Base-by-base conservation (phyloP, 352 stramenopile genomes). In the Pythium aristosporum region DNA sequence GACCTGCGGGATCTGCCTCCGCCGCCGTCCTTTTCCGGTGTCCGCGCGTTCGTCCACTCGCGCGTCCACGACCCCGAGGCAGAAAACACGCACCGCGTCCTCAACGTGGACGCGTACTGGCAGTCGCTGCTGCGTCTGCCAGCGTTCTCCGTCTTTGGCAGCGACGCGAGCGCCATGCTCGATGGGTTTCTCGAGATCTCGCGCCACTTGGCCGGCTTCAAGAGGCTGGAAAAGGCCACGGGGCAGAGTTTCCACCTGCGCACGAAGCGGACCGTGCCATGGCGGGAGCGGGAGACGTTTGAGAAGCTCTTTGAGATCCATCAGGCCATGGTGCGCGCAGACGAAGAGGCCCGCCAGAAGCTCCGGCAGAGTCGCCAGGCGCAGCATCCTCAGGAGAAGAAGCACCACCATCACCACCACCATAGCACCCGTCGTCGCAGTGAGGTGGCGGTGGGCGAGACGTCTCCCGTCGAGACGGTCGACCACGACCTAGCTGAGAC, bases 111-210 rank as follows among this genome's bases (percentile, higher is more conserved):
- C 54, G 42, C 46, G 16, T 92, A 88, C 64, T 25, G 87, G 25
- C 76, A 89, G 46, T 51, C 76, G 30, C 52, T 92, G 25, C 63
- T 92, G 37, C 64, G 61, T 12, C 63, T 88, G 10, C 74, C 77
- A 6, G 63, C 63, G 16, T 78, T 94, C n/a, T 87, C 77, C 5
- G 66, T 60, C 13, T 82, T 88, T 63, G 76, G 76, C 8, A 88
- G 74, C 50, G 78, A 90, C 30, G 79, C 48, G 3, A 76, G 73
- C 46, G 68, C 74, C 18, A 78, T 91, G 71, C 70, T 94, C 5
- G 75, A 92, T 66, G 71, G 68, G 2, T 94, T 94, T 51, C 67
- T 92, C 44, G 80, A 88, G 43, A 77, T 92, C 30, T 77, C 80
- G 12, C 42, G 65, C 39, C 81, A 94, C 57, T 63, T 89, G 12